Conservation (phyloP, 139 green algal genomes). For the Desmodesmus armatus region DNA sequence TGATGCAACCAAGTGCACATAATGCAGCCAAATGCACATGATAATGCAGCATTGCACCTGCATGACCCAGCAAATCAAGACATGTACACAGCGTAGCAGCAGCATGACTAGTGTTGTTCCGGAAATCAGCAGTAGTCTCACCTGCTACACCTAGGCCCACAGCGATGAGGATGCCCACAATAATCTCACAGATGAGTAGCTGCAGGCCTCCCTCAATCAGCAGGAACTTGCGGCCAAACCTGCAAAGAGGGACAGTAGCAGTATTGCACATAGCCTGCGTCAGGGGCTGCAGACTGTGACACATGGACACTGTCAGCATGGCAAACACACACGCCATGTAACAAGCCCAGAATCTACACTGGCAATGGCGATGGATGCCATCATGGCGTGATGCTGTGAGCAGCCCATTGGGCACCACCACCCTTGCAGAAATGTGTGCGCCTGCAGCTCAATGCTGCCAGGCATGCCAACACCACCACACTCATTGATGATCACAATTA, state of each 20-base stretch:
- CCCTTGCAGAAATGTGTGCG: no score
- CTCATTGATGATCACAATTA: no score
- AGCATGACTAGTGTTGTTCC: neutral
- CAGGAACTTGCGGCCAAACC: conserved; percentile 53
- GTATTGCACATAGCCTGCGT: neutral
- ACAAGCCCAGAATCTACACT: neutral
- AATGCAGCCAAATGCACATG: no score
- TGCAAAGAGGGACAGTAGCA: conserved; percentile 5
- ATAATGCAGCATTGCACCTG: no score
- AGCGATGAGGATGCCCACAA: conserved; percentile 25
- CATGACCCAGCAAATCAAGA: no score
- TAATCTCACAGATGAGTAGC: conserved; percentile 29
- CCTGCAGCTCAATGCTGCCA: no score
- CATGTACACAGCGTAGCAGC: no score
- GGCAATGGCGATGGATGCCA: neutral
- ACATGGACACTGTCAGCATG: neutral
- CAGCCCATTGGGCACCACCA: no score
- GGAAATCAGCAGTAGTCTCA: neutral
- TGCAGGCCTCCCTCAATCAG: conserved; percentile 37
- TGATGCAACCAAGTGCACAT: no score
- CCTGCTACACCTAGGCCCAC: neutral
- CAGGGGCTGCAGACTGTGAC: neutral
- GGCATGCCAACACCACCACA: no score
- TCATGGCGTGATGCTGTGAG: no score
- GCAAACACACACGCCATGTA: no score